phyloP scores from a whole-genome alignment of 148 eudicot genomes.

The Fallopia convolvulus region DNA sequence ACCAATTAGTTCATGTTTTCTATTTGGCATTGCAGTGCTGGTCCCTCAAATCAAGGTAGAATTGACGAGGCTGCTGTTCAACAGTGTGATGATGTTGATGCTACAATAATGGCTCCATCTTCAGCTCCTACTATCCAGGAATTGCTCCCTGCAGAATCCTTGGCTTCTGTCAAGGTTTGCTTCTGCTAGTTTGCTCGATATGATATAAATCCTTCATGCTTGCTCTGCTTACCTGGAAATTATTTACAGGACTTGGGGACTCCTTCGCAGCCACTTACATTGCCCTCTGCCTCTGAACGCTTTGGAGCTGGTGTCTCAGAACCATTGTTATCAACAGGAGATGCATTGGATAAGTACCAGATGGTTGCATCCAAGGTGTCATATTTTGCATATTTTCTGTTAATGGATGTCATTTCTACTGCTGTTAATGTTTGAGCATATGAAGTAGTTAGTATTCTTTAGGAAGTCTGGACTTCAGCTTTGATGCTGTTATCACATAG shows the following conservation, averaged over 20 bases:
- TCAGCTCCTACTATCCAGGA: conserved; percentile 43
- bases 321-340: conserved; percentile 71
- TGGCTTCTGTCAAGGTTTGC: conserved; percentile 41
- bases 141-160: conserved; percentile 37
- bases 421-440: background rate
- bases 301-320: conserved; percentile 39
- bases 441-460: background rate
- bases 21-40: conserved; percentile 31
- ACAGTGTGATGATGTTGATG: conserved; percentile 47
- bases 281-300: conserved; percentile 42
- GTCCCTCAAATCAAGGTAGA: conserved; percentile 36
- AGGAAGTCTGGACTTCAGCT: background rate
- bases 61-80: conserved; percentile 35
- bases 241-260: conserved; percentile 48
- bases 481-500: background rate
- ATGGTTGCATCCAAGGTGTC: conserved; percentile 70
- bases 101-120: conserved; percentile 34
- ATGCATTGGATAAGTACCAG: conserved; percentile 87
- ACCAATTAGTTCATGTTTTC: background rate
- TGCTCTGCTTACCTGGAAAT: conserved; percentile 14
- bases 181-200: conserved; percentile 5
- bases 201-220: background rate
- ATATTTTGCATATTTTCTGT: background rate
- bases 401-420: background rate
- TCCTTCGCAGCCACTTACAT: conserved; percentile 37